phyloP scores from a whole-genome alignment of 73 alveolate genomes.

The Tetrahymena elliotti region DNA sequence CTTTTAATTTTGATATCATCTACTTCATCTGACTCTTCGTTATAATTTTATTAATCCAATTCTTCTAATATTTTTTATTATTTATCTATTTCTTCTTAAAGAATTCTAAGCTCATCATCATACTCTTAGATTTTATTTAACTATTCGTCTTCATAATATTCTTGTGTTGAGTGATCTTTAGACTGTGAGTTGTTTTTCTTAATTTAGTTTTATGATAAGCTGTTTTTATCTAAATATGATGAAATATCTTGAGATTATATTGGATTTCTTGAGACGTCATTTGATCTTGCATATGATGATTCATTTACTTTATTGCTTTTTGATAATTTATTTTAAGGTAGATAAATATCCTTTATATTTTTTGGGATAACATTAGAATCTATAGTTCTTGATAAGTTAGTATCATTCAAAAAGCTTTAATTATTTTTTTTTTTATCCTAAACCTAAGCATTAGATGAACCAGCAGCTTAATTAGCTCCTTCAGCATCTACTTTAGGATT shows the following conservation, averaged over 20 bases:
- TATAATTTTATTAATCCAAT: not conserved
- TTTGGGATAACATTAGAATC: not conserved
- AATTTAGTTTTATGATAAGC: not conserved
- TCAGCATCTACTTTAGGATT: not conserved
- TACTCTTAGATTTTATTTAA: not conserved
- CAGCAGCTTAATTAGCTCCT: not conserved
- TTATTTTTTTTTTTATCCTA: not conserved
- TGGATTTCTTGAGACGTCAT: not conserved
- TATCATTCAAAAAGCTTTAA: not conserved
- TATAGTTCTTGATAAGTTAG: not conserved
- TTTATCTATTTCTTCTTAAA: not conserved
- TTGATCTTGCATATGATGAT: not conserved
- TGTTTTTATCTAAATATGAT: not conserved
- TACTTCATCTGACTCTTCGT: not conserved
- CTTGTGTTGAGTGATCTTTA: not conserved
- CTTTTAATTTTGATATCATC: not conserved
- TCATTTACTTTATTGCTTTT: not conserved
- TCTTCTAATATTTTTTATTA: not conserved
- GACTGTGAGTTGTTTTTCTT: not conserved
- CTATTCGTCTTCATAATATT: not conserved
- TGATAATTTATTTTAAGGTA: not conserved
- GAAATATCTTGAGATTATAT: not conserved
- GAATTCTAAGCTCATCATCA: not conserved
- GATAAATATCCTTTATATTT: not conserved
- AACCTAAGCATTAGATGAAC: not conserved